Evolutionary conservation across 2,329 filamentous ascomycete species (phyloP).

Genomic region (Cladobotryum mycophilum): DNA sequence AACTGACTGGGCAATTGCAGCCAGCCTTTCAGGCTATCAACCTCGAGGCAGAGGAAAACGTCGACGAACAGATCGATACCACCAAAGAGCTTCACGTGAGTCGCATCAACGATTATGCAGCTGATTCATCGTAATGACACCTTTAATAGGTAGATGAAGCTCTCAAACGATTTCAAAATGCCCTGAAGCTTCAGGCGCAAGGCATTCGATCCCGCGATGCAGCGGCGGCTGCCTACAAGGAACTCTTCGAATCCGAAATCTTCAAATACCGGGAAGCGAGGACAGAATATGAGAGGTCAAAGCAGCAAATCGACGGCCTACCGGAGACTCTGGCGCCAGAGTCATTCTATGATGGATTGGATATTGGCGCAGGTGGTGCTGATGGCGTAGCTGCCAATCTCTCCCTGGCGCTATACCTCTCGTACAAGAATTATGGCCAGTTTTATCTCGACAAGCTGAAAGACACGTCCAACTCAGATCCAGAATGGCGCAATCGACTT

Average conservation of each 20-base stretch:
- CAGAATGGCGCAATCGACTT: conserved; percentile 37
- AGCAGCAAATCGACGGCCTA: conserved; percentile 46
- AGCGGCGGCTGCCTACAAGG: conserved; percentile 74
- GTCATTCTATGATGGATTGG: conserved; percentile 44
- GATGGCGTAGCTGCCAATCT: conserved; percentile 75
- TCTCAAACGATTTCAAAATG: conserved; percentile 86
- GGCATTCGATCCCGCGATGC: conserved; percentile 69
- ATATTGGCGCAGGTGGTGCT: conserved; percentile 53
- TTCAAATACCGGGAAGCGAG: conserved; percentile 85
- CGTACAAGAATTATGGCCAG: conserved; percentile 93
- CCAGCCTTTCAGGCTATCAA: conserved; percentile 82
- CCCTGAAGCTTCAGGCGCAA: conserved; percentile 85
- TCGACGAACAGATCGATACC: conserved; percentile 88
- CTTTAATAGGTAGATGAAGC: conserved; percentile 74
- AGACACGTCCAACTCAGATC: conserved; percentile 37
- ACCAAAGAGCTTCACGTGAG: conserved; percentile 81
- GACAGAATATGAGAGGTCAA: conserved; percentile 74
- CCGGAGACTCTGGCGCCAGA: conserved; percentile 36
- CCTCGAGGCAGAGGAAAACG: conserved; percentile 83
- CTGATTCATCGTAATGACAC: not conserved
- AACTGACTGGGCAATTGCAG: conserved; percentile 26
- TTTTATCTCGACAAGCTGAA: conserved; percentile 67
- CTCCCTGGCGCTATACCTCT: conserved; percentile 83
- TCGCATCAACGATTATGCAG: not conserved
- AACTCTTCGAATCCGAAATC: conserved; percentile 85